These are phyloP conservation scores for Hemerocallis citrina DNA, from an alignment of 106 monocot genomes.

Conservation along the genomic window DNA sequence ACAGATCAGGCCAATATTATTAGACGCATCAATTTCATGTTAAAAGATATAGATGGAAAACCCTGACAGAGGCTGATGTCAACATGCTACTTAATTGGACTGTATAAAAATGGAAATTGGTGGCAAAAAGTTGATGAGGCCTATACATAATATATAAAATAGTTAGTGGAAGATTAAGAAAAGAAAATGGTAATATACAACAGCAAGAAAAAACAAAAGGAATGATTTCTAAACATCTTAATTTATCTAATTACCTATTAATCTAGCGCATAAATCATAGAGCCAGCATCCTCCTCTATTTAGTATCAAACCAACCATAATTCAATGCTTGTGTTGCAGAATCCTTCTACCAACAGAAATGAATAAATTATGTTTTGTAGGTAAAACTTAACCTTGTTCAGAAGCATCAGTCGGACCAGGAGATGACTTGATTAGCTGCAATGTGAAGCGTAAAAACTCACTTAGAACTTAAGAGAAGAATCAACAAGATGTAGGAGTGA, in stretches of 20 bases:
- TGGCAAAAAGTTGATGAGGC: no score
- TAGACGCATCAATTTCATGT: background rate
- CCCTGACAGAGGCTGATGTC: background rate
- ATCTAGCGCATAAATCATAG: background rate
- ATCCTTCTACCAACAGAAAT: background rate
- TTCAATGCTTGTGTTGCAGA: background rate
- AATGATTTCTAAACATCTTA: background rate
- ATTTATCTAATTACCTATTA: no score
- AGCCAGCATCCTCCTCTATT: background rate
- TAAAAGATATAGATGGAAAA: background rate
- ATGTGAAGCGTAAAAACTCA: constrained; percentile 7
- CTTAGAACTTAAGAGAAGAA: background rate
- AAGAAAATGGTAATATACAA: background rate
- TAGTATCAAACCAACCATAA: background rate
- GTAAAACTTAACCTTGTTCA: constrained; percentile 58
- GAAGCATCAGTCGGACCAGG: constrained; percentile 52
- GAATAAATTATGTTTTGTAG: background rate
- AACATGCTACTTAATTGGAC: background rate
- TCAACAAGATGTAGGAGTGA: background rate
- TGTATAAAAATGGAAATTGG: background rate
- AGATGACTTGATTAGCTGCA: constrained; percentile 81
- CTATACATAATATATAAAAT: no score
- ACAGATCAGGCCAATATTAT: background rate
- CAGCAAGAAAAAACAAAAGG: background rate
- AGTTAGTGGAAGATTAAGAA: background rate